Base-by-base conservation (phyloP, 2,329 filamentous ascomycete species). In the Claviceps purpurea region DNA sequence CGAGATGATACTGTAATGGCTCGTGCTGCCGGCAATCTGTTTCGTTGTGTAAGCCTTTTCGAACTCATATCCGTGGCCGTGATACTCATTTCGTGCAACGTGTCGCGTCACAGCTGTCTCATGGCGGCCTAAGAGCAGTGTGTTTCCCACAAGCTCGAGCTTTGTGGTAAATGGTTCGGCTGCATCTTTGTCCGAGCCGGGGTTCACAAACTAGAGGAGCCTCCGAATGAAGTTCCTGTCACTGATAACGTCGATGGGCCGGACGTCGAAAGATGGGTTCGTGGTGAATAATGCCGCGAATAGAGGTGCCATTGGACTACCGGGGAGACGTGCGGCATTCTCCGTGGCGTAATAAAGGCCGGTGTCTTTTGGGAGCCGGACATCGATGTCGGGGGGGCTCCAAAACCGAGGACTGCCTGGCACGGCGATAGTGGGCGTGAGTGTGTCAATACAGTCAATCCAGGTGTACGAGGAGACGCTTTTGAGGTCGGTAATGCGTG, bases 391-490 rank as follows among this genome's bases (percentile, higher is more conserved):
- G 13, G 62, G 65, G 45, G 68, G 57, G 4, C 59, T 61, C 70
- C 70, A 74, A 18, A 64, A 61, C 2, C 57, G 49, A 11, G 59
- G 58, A 40, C 18, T 60, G 54, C 73, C 73, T 20, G 73, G 73
- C 24, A 76, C 64, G 24, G 65, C 64, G 54, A 77, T 75, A 24
- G 68, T 72, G 5, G 72, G 68, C 6, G 53, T 59, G 0, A 61
- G 51, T 24, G 62, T 61, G 49, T 71, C 66, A 49, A 74, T 64
- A 73, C 73, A 77, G 49, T 71, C 66, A 49, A 74, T 64, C 73
- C 73, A 77, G 57, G 72, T 76, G 60, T 77, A 77, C 2, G 74
- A 77, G 2, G 73, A 63, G 10, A 76, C 54, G 46, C 68, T 62
- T 50, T 67, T 60, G 8, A 69, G 64, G 30, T 69, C 57, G 3